A percentile compares a stretch with the other conserved stretches of the same genome.
These are phyloP conservation scores for Heteromeles arbutifolia DNA, from an alignment of 306 rosid genomes.

Conservation along the genomic window DNA sequence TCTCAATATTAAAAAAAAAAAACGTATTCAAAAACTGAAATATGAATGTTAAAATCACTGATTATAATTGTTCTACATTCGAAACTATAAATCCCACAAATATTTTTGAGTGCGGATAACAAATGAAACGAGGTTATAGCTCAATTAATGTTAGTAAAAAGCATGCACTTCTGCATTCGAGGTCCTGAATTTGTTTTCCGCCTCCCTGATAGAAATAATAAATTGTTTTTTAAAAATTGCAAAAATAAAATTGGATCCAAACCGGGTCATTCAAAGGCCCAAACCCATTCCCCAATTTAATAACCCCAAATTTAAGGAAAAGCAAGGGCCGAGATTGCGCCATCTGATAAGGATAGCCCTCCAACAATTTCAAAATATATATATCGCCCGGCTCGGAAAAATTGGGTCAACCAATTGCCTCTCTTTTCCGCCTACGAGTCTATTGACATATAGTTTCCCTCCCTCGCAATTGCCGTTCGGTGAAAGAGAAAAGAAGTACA, in stretches of 20 bases:
- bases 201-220: too few relatives aligned
- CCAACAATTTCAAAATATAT: neutral
- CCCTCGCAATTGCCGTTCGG: slow-evolving; percentile 43
- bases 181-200: too few relatives aligned
- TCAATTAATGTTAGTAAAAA: too few relatives aligned
- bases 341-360: neutral
- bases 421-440: slow-evolving; percentile 23
- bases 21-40: too few relatives aligned
- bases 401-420: neutral
- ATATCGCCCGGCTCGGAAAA: slow-evolving; percentile 4
- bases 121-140: neutral
- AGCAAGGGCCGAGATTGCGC: neutral
- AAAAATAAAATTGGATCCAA: neutral
- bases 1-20: too few relatives aligned
- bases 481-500: slow-evolving; percentile 8
- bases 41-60: too few relatives aligned
- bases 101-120: neutral
- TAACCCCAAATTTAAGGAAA: neutral
- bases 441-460: slow-evolving; percentile 32
- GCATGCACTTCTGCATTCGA: too few relatives aligned
- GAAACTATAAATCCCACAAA: too few relatives aligned
- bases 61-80: too few relatives aligned
- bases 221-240: neutral
- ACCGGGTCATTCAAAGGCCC: neutral
- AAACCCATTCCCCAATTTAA: neutral